phyloP scores from a whole-genome alignment of 306 rosid genomes.

The Cucurbita moschata region DNA sequence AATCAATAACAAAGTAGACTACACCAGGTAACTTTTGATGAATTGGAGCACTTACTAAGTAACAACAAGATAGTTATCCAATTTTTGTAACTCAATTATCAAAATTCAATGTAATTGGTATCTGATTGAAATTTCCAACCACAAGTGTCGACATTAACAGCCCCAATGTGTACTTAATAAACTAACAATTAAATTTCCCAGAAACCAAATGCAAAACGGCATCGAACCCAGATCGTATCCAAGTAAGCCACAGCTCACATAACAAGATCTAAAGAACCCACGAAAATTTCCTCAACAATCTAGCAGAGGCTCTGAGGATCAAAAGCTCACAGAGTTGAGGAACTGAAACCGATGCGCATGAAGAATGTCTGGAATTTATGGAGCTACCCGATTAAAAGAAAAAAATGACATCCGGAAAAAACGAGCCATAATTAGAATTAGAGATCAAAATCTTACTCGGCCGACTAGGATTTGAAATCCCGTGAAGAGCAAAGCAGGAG shows the following conservation, averaged over 20 bases:
- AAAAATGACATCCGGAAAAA: background rate
- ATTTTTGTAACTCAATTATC: background rate
- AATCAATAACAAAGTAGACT: background rate
- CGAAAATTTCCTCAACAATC: background rate
- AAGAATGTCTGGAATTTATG: background rate
- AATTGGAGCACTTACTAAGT: background rate
- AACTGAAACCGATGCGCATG: background rate
- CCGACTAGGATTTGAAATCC: background rate
- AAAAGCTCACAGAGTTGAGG: background rate
- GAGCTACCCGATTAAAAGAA: background rate
- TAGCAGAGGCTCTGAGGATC: background rate
- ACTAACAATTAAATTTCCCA: constrained; percentile 1
- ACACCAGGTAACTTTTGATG: background rate
- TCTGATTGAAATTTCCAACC: background rate
- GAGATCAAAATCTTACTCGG: background rate
- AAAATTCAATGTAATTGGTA: background rate
- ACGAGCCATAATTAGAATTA: background rate
- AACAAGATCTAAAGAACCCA: constrained; percentile 8
- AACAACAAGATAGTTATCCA: background rate
- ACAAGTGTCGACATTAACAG: background rate
- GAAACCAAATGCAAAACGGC: constrained; percentile 12
- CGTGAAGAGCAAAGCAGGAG: background rate
- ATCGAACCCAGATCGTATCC: constrained; percentile 10
- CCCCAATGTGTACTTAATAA: background rate
- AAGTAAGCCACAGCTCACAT: constrained; percentile 2